Evolutionary conservation across 2,329 filamentous ascomycete genomes (phyloP).

Genomic region (Aschersonia sp.): DNA sequence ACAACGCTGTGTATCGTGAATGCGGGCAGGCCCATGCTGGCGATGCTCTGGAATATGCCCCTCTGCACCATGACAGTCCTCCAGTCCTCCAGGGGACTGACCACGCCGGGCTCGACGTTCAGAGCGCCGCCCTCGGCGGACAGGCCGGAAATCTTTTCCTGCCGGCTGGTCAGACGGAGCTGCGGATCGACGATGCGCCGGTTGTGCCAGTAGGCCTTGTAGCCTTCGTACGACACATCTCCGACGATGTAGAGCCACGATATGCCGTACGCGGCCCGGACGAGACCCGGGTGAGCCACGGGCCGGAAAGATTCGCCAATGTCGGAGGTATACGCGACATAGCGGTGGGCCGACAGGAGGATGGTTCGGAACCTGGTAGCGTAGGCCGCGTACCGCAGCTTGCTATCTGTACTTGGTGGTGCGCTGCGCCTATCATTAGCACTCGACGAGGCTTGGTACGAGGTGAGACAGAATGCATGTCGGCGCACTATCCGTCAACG

Average conservation of each 20-base stretch:
- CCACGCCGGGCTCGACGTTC: slow-evolving; percentile 21
- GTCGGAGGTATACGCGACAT: slow-evolving; percentile 92
- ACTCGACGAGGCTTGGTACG: slow-evolving; percentile 4
- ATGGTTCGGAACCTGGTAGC: slow-evolving; percentile 74
- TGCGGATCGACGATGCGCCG: slow-evolving; percentile 59
- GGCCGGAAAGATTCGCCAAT: slow-evolving; percentile 95
- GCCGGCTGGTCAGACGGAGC: slow-evolving; percentile 34
- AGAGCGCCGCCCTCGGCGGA: slow-evolving; percentile 14
- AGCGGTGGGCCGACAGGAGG: slow-evolving; percentile 79
- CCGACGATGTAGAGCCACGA: slow-evolving; percentile 88
- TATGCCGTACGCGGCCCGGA: slow-evolving; percentile 73
- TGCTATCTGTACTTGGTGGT: slow-evolving; percentile 69
- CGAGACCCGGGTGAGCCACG: slow-evolving; percentile 70
- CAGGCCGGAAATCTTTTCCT: slow-evolving; percentile 33
- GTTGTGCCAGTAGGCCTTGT: slow-evolving; percentile 86
- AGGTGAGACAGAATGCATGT: slow-evolving; percentile 1
- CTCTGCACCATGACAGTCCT: slow-evolving; percentile 82
- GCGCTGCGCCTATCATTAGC: slow-evolving; percentile 12
- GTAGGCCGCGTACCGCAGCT: slow-evolving; percentile 85
- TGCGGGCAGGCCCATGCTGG: slow-evolving; percentile 86
- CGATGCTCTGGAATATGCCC: slow-evolving; percentile 77
- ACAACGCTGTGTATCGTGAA: slow-evolving; percentile 92
- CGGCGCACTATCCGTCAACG: slow-evolving; percentile 61
- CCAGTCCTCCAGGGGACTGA: slow-evolving; percentile 74
- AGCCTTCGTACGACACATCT: slow-evolving; percentile 85